These are phyloP conservation scores for Fusarium anthophilum DNA, from an alignment of 2,329 filamentous ascomycete species.

Conservation along the genomic window DNA sequence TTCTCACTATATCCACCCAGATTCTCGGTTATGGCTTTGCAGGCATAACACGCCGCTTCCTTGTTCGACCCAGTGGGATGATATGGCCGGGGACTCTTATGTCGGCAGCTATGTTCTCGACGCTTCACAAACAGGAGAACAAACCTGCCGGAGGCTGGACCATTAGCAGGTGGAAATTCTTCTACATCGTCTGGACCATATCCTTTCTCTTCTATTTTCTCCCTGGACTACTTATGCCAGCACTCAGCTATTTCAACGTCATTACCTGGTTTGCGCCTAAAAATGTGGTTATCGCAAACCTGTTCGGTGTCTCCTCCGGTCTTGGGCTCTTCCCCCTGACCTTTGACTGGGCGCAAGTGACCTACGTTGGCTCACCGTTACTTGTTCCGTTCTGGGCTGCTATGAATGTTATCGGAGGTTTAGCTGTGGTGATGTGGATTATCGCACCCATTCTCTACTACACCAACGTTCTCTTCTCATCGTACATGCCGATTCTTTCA, in stretches of 20 bases:
- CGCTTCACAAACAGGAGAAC: conserved; percentile 85
- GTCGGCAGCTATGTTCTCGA: conserved; percentile 89
- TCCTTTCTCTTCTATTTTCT: conserved; percentile 87
- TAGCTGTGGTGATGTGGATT: conserved; percentile 87
- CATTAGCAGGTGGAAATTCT: conserved; percentile 85
- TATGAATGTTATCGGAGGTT: conserved; percentile 82
- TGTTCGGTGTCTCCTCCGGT: conserved; percentile 87
- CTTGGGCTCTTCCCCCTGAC: conserved; percentile 86
- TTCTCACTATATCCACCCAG: conserved; percentile 86
- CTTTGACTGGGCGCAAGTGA: conserved; percentile 92
- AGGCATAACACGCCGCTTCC: conserved; percentile 80
- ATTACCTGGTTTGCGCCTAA: conserved; percentile 89
- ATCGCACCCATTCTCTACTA: conserved; percentile 84
- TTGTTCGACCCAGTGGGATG: conserved; percentile 88
- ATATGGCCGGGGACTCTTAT: conserved; percentile 91
- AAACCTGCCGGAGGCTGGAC: conserved; percentile 83
- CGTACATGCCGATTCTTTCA: conserved; percentile 88
- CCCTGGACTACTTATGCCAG: conserved; percentile 83
- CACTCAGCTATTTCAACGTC: conserved; percentile 88
- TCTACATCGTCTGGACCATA: conserved; percentile 75
- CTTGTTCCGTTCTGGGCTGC: conserved; percentile 88
- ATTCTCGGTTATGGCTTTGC: conserved; percentile 89
- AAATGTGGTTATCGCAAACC: conserved; percentile 85
- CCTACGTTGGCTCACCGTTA: conserved; percentile 85
- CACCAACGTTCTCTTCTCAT: conserved; percentile 79